Conservation (phyloP, 1,284 basidiomycete species). For the Sanghuangporus sanghuang region DNA sequence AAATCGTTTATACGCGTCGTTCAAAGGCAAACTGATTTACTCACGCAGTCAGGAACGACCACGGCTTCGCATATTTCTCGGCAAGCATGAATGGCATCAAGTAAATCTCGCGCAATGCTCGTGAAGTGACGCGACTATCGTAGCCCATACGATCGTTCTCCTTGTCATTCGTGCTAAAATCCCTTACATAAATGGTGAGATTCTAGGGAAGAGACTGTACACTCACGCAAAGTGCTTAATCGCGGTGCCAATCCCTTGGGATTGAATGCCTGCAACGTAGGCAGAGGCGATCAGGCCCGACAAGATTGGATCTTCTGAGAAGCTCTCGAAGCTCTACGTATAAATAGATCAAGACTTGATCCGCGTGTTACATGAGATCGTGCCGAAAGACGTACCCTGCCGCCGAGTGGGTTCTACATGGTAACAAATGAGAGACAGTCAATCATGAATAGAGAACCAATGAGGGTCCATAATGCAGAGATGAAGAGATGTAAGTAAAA, state of each 20-base stretch:
- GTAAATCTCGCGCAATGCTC: conserved; percentile 79
- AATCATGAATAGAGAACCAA: conserved; percentile 4
- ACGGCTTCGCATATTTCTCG: conserved; percentile 63
- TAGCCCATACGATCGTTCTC: conserved; percentile 65
- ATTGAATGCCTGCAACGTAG: conserved; percentile 72
- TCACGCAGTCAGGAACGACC: conserved; percentile 70
- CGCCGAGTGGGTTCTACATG: conserved; percentile 60
- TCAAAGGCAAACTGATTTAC: conserved; percentile 23
- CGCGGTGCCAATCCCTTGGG: conserved; percentile 60
- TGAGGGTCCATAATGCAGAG: background rate
- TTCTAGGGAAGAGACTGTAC: background rate
- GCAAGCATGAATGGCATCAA: conserved; percentile 82
- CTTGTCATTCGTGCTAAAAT: conserved; percentile 53
- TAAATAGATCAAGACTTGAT: background rate
- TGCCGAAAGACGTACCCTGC: conserved; percentile 43
- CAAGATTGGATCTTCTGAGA: conserved; percentile 75
- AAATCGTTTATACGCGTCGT: conserved; percentile 11
- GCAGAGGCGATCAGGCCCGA: conserved; percentile 67
- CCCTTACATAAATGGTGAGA: background rate
- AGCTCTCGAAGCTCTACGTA: conserved; percentile 62
- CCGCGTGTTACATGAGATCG: conserved; percentile 4
- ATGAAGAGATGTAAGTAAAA: background rate
- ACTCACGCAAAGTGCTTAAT: conserved; percentile 72
- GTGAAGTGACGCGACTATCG: conserved; percentile 55
- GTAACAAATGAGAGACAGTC: background rate